Percentiles rank a stretch among this genome's conserved stretches.
These are phyloP conservation scores for Boletus patriciae DNA, from an alignment of 768 basidiomycete species.

Conservation along the genomic window DNA sequence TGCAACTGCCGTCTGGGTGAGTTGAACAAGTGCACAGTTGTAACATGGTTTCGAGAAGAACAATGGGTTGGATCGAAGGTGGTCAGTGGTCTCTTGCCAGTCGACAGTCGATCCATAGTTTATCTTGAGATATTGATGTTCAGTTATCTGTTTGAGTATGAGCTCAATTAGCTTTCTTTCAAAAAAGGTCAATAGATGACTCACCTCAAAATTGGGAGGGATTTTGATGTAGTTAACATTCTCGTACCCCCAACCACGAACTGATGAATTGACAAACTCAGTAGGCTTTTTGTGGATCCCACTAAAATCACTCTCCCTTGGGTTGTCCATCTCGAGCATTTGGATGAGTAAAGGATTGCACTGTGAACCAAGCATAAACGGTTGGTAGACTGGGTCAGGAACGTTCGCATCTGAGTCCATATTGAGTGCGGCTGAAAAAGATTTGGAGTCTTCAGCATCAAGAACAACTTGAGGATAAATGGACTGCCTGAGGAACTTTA, in stretches of 20 bases:
- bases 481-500: slow-evolving; percentile 1
- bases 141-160: no score
- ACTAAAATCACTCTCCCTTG: not conserved
- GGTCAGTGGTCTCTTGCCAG: slow-evolving; percentile 31
- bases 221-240: not conserved
- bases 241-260: not conserved
- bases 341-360: not conserved
- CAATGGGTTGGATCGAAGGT: slow-evolving; percentile 31
- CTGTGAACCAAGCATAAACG: no score
- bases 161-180: no score
- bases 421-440: no score
- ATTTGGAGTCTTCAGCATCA: no score
- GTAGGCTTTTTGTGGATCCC: not conserved
- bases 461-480: not conserved
- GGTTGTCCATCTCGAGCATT: not conserved
- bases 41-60: slow-evolving; percentile 30
- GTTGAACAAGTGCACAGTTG: slow-evolving; percentile 28
- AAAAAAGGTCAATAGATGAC: not conserved
- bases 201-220: not conserved
- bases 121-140: slow-evolving; percentile 27
- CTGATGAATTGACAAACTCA: not conserved
- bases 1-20: not conserved
- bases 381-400: no score
- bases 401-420: no score
- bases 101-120: slow-evolving; percentile 29